phyloP scores from a whole-genome alignment of 441 rosid species.

The Corymbia calophylla region DNA sequence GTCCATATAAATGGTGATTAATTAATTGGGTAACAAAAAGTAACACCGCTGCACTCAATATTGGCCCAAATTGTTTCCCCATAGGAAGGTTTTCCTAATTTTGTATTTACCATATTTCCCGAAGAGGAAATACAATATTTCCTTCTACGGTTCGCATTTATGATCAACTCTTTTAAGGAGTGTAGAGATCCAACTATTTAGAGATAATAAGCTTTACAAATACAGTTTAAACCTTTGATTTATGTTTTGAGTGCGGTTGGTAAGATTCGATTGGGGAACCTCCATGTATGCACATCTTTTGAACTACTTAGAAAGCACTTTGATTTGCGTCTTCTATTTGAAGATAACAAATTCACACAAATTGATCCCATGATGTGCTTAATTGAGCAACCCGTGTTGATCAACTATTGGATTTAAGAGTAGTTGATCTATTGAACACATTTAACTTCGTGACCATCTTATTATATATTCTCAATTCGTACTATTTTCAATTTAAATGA shows the following conservation, averaged over 20 bases:
- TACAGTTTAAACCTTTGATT: neutral
- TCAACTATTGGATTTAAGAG: neutral
- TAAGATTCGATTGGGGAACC: neutral
- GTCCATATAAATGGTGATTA: neutral
- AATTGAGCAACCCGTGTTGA: neutral
- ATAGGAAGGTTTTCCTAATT: neutral
- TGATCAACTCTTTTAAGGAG: no score
- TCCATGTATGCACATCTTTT: neutral
- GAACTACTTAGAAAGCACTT: neutral
- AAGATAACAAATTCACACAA: neutral
- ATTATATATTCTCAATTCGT: neutral
- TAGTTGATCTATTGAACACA: neutral
- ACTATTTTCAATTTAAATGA: neutral
- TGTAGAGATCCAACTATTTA: neutral
- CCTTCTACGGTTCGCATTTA: rapidly evolving
- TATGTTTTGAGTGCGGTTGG: neutral
- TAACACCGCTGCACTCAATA: neutral
- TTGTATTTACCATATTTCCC: neutral
- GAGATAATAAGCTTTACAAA: neutral
- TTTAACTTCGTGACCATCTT: neutral
- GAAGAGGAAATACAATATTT: neutral
- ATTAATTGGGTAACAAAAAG: neutral
- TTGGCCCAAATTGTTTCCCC: neutral
- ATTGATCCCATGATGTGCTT: neutral
- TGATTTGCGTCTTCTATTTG: rapidly evolving